phyloP scores from a whole-genome alignment of 805 yeast species.

The Starmerella cellae region DNA sequence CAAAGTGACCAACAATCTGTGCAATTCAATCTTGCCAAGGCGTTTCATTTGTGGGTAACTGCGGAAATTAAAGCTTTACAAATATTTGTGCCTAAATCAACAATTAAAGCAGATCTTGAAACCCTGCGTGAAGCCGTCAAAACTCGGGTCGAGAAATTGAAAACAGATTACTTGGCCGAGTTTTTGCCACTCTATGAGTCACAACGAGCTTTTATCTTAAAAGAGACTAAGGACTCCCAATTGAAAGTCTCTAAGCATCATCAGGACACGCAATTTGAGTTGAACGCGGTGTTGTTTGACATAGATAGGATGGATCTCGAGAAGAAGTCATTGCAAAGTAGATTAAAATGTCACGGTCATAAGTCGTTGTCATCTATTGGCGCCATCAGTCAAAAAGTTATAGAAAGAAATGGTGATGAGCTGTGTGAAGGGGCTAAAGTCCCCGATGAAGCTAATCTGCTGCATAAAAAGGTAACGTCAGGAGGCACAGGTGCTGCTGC shows the following conservation, averaged over 20 bases:
- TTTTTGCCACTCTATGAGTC: background rate
- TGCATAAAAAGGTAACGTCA: background rate
- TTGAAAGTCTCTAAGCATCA: background rate
- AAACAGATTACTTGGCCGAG: background rate
- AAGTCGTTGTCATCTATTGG: background rate
- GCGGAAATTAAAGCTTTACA: background rate
- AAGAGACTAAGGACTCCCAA: background rate
- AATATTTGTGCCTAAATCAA: background rate
- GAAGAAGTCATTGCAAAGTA: background rate
- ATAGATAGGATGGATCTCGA: background rate
- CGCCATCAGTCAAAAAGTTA: background rate
- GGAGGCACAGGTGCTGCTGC: background rate
- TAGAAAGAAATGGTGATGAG: too few relatives aligned
- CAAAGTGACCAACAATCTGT: background rate
- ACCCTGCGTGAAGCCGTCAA: background rate
- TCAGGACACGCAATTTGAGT: background rate
- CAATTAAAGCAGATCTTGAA: background rate
- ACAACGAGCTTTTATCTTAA: background rate
- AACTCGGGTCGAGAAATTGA: background rate
- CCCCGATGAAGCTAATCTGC: background rate
- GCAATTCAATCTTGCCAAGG: background rate
- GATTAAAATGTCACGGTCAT: background rate
- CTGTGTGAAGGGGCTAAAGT: too few relatives aligned
- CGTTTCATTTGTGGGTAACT: background rate
- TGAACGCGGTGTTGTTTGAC: background rate